These are phyloP conservation scores for Colletotrichum brevisporum DNA, from an alignment of 2,329 filamentous ascomycete species.

Conservation along the genomic window DNA sequence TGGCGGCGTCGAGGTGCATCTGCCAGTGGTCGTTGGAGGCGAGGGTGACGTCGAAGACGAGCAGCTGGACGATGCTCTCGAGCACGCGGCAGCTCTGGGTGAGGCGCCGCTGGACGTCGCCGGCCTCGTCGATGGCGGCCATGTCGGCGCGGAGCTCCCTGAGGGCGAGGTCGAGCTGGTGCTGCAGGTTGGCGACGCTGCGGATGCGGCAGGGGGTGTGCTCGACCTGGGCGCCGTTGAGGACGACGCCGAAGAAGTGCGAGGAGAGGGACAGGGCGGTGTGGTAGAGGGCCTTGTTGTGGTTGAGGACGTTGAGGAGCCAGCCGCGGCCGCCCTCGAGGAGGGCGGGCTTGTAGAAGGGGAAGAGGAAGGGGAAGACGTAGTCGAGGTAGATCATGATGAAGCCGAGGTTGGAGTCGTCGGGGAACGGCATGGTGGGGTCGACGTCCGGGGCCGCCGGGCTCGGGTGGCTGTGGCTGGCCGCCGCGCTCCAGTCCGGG, in stretches of 20 bases:
- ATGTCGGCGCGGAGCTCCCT: constrained; percentile 60
- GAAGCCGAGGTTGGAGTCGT: constrained; percentile 51
- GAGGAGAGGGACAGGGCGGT: constrained; percentile 68
- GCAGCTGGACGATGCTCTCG: constrained; percentile 66
- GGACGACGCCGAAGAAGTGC: constrained; percentile 68
- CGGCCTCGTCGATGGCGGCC: constrained; percentile 49
- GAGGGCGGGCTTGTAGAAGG: constrained; percentile 71
- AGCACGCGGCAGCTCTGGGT: constrained; percentile 57
- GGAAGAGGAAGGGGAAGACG: constrained; percentile 73
- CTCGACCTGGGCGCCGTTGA: constrained; percentile 49
- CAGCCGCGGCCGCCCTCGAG: constrained; percentile 71
- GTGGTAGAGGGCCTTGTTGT: constrained; percentile 71
- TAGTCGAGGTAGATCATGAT: constrained; percentile 74
- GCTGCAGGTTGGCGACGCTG: constrained; percentile 54
- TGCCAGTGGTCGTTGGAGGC: constrained; percentile 64
- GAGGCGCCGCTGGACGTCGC: constrained; percentile 48
- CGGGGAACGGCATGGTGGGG: constrained; percentile 26
- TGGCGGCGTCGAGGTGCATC: constrained; percentile 64
- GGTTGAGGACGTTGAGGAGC: constrained; percentile 70
- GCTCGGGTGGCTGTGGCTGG: constrained; percentile 2
- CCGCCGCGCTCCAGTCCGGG: constrained; percentile 21
- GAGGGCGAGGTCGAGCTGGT: constrained; percentile 61
- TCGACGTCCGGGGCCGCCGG: constrained; percentile 10
- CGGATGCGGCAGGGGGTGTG: constrained; percentile 37
- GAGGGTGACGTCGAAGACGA: constrained; percentile 65